Conservation (phyloP, 208 protist species). For the Tritrichomonas musculus region DNA sequence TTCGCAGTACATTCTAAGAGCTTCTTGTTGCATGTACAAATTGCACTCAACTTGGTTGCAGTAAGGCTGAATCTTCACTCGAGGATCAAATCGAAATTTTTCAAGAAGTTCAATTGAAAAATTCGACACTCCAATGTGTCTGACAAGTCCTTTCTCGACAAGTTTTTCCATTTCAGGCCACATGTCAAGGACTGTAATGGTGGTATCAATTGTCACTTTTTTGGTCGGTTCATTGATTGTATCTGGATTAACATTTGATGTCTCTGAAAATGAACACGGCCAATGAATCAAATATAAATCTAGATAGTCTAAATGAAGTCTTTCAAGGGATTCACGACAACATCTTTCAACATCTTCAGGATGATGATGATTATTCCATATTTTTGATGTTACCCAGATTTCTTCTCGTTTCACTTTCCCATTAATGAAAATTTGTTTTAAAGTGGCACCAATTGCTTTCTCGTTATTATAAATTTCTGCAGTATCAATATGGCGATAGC, state of each 20-base stretch:
- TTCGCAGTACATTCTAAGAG: background rate
- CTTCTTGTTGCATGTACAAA: background rate
- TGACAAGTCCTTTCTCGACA: background rate
- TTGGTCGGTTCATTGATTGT: background rate
- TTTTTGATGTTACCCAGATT: background rate
- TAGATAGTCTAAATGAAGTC: background rate
- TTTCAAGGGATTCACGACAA: background rate
- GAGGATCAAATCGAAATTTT: background rate
- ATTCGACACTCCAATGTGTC: background rate
- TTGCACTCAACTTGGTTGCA: background rate
- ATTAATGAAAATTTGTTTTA: background rate
- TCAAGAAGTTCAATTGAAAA: background rate
- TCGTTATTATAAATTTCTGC: background rate
- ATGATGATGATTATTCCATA: background rate
- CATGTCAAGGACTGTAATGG: background rate
- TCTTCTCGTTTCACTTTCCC: background rate
- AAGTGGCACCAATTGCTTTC: background rate
- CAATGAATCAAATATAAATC: background rate
- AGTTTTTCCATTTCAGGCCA: background rate
- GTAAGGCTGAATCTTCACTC: background rate
- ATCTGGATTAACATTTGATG: background rate
- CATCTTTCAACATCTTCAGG: background rate
- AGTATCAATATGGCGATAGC: background rate
- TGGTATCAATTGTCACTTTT: background rate
- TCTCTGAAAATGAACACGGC: background rate